Evolutionary conservation across 2,329 filamentous ascomycete species (phyloP).

Genomic region (Pezicula neosporulosa): DNA sequence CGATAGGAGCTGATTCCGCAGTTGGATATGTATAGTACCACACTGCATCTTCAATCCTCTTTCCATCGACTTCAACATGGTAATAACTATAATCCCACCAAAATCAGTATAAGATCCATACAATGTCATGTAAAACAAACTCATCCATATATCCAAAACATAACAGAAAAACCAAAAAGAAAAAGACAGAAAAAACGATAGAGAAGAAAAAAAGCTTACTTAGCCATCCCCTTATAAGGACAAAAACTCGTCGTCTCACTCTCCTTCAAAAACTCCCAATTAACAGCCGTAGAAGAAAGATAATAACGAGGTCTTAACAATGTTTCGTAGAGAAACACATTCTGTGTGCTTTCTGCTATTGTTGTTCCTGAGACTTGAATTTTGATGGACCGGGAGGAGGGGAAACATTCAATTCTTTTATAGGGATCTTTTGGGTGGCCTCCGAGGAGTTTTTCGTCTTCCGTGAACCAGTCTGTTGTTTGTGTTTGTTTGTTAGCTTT

Average conservation of each 20-base stretch:
- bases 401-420: constrained; percentile 59
- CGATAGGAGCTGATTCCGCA: constrained; percentile 50
- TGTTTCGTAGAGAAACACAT: constrained; percentile 58
- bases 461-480: constrained; percentile 45
- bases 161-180: background rate
- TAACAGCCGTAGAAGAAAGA: constrained; percentile 10
- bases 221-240: constrained; percentile 65
- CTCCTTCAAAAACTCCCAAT: constrained; percentile 34
- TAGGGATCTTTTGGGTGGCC: constrained; percentile 64
- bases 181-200: background rate
- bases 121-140: background rate
- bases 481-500: too few relatives aligned
- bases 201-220: constrained; percentile 39
- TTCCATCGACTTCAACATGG: constrained; percentile 43
- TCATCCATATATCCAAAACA: too few relatives aligned
- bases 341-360: constrained; percentile 41
- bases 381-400: constrained; percentile 48
- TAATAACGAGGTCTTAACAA: constrained; percentile 57
- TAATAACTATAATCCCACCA: constrained; percentile 33
- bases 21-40: constrained; percentile 62
- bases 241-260: constrained; percentile 54
- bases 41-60: constrained; percentile 45
- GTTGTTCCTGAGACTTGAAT: constrained; percentile 42
- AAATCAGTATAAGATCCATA: too few relatives aligned
- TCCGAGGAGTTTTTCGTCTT: constrained; percentile 54